Evolutionary conservation across 2,329 filamentous ascomycete genomes (phyloP).

Genomic region (Coccinonectria pachysandricola): DNA sequence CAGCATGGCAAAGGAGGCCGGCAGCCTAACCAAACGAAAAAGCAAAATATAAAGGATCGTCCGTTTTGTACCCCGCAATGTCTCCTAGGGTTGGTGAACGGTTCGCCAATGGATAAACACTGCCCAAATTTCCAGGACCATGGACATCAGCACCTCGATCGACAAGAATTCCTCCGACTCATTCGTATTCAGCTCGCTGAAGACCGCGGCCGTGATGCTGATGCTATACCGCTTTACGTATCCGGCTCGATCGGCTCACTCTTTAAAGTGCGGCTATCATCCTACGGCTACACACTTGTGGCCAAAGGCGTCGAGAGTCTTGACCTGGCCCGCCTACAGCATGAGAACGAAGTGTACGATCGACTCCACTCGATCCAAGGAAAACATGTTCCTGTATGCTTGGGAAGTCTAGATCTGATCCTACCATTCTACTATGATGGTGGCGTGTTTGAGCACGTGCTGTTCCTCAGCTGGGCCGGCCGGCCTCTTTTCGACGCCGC

Average conservation of each 20-base stretch:
- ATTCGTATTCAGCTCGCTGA: conserved; percentile 18
- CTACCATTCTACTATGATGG: conserved; percentile 22
- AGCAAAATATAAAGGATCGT: conserved; percentile 8
- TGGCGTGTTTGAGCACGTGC: conserved; percentile 20
- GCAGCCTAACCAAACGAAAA: background rate
- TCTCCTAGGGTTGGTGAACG: conserved; percentile 15
- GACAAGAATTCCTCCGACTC: conserved; percentile 17
- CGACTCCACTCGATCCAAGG: conserved; percentile 22
- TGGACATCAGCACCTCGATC: conserved; percentile 13
- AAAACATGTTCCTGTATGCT: conserved; percentile 23
- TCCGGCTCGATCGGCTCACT: conserved; percentile 21
- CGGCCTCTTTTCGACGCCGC: conserved; percentile 2
- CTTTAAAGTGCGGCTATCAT: conserved; percentile 27
- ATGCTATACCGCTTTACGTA: conserved; percentile 20
- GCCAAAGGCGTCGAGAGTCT: conserved; percentile 26
- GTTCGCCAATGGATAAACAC: conserved; percentile 14
- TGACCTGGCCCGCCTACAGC: conserved; percentile 12
- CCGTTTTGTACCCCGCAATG: conserved; percentile 21
- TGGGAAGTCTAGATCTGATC: conserved; percentile 21
- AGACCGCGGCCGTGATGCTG: conserved; percentile 21
- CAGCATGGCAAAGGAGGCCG: background rate
- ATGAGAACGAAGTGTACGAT: conserved; percentile 24
- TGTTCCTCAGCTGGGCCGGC: conserved; percentile 24
- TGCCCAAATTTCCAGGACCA: conserved; percentile 18
- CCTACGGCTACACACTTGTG: conserved; percentile 27